phyloP scores from a whole-genome alignment of 1,284 basidiomycete genomes.

The Farysia itapuensis region DNA sequence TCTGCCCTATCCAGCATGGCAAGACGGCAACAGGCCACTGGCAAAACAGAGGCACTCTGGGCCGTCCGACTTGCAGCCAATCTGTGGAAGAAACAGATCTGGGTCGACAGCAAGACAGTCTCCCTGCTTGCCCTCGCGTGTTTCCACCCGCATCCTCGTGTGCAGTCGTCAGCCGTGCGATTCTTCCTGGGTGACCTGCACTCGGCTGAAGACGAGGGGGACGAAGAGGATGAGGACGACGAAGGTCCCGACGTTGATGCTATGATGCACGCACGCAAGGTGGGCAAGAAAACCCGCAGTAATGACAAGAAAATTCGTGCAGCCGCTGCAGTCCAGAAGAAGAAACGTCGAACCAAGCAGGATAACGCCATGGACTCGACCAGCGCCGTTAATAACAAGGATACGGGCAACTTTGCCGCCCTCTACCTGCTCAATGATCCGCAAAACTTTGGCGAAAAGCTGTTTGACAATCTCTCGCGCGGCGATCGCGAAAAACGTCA shows the following conservation, averaged over 20 bases:
- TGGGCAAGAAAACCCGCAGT: conserved; percentile 56
- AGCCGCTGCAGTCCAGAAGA: conserved; percentile 47
- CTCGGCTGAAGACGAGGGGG: conserved; percentile 50
- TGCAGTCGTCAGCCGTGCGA: conserved; percentile 92
- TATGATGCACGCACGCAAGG: conserved; percentile 53
- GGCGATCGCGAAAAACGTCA: conserved; percentile 75
- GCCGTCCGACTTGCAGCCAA: conserved; percentile 92
- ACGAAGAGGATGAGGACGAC: conserved; percentile 32
- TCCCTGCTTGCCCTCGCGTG: conserved; percentile 88
- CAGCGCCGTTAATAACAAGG: no score
- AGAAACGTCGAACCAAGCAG: conserved; percentile 37
- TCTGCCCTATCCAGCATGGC: not conserved
- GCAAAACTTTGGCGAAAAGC: conserved; percentile 90
- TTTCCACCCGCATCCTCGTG: conserved; percentile 90
- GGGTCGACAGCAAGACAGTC: conserved; percentile 91
- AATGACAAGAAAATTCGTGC: conserved; percentile 53
- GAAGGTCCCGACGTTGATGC: conserved; percentile 43
- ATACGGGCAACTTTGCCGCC: conserved; percentile 77
- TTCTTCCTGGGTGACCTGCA: conserved; percentile 81
- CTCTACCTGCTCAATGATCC: conserved; percentile 92
- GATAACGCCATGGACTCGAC: conserved; percentile 33
- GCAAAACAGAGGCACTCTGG: conserved; percentile 83
- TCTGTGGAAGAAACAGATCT: conserved; percentile 90
- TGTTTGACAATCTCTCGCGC: conserved; percentile 81
- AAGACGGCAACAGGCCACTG: not conserved